Percentiles rank a stretch among this genome's conserved stretches.
These are phyloP conservation scores for Termitomyces eurrhizus DNA, from an alignment of 768 basidiomycete species.

Conservation along the genomic window DNA sequence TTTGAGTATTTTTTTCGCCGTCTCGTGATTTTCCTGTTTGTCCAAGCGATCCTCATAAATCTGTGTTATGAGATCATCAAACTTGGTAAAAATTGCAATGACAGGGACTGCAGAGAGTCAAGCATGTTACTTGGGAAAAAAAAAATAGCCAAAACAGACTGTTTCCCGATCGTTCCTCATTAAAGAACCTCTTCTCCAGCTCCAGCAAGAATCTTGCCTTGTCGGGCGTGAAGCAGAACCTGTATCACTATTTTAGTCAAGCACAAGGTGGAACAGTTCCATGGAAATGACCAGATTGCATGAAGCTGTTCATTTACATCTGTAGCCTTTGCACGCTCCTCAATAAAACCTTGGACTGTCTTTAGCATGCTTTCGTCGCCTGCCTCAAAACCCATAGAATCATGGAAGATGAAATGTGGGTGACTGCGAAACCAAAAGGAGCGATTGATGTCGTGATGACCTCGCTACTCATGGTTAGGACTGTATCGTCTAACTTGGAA, in stretches of 20 bases:
- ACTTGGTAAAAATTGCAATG: neutral
- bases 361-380: neutral
- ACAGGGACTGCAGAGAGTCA: neutral
- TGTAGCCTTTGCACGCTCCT: neutral
- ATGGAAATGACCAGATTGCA: neutral
- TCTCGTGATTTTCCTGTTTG: neutral
- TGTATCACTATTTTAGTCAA: neutral
- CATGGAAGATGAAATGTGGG: conserved; percentile 1
- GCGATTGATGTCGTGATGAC: neutral
- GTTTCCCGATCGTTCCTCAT: neutral
- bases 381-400: neutral
- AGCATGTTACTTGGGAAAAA: too few relatives aligned
- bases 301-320: neutral
- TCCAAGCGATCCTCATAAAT: neutral
- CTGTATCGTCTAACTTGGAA: neutral
- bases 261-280: too few relatives aligned
- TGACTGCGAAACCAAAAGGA: neutral
- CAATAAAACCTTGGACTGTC: neutral
- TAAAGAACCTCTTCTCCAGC: neutral
- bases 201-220: neutral
- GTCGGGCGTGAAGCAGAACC: neutral
- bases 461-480: neutral
- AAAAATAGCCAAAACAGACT: neutral
- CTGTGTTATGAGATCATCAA: neutral
- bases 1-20: neutral